Conservation (phyloP, 371 early-diverging fungal genomes). For the Mortierella sp. region DNA sequence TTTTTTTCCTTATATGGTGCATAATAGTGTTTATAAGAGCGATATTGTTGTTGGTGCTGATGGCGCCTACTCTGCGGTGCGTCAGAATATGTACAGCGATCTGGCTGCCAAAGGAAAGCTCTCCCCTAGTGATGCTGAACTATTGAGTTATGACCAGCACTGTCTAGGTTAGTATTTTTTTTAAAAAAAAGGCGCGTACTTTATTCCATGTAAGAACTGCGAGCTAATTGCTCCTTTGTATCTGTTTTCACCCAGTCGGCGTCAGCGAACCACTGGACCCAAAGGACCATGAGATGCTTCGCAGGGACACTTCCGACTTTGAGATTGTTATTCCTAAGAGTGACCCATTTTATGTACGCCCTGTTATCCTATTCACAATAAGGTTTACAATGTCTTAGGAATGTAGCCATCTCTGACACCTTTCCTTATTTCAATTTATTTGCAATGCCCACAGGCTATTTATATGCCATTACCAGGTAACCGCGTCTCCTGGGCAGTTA, state of each 20-base stretch:
- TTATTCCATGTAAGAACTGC: too few species aligned
- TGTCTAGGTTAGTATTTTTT: conserved; percentile 36
- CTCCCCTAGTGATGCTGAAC: conserved; percentile 30
- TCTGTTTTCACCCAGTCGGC: conserved; percentile 23
- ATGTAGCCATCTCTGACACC: neutral
- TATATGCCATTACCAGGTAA: conserved; percentile 52
- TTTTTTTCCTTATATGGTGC: too few species aligned
- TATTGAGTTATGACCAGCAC: conserved; percentile 46
- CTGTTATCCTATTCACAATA: neutral
- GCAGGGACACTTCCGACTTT: conserved; percentile 35
- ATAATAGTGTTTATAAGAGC: conserved; percentile 27
- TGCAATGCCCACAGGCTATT: conserved; percentile 26
- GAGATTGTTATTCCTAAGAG: conserved; percentile 53
- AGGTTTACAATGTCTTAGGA: neutral
- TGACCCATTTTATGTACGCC: conserved; percentile 50
- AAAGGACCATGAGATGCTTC: conserved; percentile 39
- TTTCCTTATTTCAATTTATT: neutral
- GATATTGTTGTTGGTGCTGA: conserved; percentile 53
- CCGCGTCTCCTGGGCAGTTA: conserved; percentile 48
- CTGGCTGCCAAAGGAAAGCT: conserved; percentile 34
- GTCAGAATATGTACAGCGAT: conserved; percentile 33
- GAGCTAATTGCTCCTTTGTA: neutral
- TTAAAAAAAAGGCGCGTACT: too few species aligned
- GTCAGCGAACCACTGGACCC: conserved; percentile 53
- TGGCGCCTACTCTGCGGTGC: conserved; percentile 46